A percentile compares a stretch with the other conserved stretches of the same genome.
Evolutionary conservation across 2,329 filamentous ascomycete genomes (phyloP).

Genomic region (Xylariaceae sp.): DNA sequence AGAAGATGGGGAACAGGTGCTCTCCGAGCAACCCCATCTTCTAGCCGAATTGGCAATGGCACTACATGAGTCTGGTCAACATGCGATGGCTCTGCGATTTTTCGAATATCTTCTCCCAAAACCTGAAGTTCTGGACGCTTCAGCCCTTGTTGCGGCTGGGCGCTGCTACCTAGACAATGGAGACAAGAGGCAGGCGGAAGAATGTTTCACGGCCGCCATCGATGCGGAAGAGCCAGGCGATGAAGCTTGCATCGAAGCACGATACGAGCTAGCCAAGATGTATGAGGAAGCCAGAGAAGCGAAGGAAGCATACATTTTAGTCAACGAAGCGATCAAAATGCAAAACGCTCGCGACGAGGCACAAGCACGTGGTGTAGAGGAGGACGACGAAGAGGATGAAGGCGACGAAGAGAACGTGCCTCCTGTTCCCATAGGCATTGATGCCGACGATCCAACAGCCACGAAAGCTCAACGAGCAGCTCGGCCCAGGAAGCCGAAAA

Average conservation of each 20-base stretch:
- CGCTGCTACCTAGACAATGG: slow-evolving; percentile 65
- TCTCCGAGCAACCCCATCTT: slow-evolving; percentile 72
- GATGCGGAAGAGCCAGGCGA: slow-evolving; percentile 63
- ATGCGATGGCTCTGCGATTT: slow-evolving; percentile 46
- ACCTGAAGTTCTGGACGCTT: slow-evolving; percentile 46
- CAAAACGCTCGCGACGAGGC: slow-evolving; percentile 42
- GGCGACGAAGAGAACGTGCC: slow-evolving; percentile 13
- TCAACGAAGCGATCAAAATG: slow-evolving; percentile 69
- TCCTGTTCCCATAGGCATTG: not conserved
- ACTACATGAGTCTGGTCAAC: slow-evolving; percentile 35
- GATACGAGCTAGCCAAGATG: slow-evolving; percentile 75
- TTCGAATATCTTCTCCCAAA: slow-evolving; percentile 51
- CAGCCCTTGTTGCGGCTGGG: slow-evolving; percentile 52
- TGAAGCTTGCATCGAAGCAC: slow-evolving; percentile 59
- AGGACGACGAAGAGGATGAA: slow-evolving; percentile 27
- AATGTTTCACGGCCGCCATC: slow-evolving; percentile 71
- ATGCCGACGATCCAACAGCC: not conserved
- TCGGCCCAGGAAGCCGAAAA: slow-evolving; percentile 7
- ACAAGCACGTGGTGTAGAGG: slow-evolving; percentile 20
- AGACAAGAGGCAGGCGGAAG: slow-evolving; percentile 66
- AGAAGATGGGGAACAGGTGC: slow-evolving; percentile 39
- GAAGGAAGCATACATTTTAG: slow-evolving; percentile 72
- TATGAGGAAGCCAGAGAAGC: slow-evolving; percentile 72
- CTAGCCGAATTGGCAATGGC: slow-evolving; percentile 61
- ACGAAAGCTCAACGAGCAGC: not conserved